A percentile compares a stretch with the other conserved stretches of the same genome.
These are phyloP conservation scores for Alnus glutinosa DNA, from an alignment of 306 rosid genomes.

Conservation along the genomic window DNA sequence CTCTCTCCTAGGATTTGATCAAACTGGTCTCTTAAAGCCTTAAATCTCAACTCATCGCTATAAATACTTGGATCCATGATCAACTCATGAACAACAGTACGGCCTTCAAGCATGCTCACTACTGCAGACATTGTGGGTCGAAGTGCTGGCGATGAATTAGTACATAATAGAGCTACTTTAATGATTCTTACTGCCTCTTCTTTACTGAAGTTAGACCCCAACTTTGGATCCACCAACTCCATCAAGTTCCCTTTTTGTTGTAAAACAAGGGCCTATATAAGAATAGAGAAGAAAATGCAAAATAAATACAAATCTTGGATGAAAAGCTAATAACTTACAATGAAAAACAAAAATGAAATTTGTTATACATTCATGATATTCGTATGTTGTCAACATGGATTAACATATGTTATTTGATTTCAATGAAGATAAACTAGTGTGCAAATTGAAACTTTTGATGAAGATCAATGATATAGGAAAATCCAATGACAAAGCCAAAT, in stretches of 20 bases:
- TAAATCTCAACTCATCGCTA: constrained; percentile 42
- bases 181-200: constrained; percentile 42
- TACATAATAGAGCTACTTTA: constrained; percentile 62
- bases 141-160: constrained; percentile 44
- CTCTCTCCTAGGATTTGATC: background rate
- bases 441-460: background rate
- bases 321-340: too few species aligned
- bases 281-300: background rate
- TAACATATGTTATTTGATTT: too few species aligned
- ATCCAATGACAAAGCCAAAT: background rate
- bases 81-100: constrained; percentile 38
- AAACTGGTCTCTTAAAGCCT: constrained; percentile 37
- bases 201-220: constrained; percentile 44
- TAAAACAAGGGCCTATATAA: constrained; percentile 31
- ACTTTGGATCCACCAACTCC: constrained; percentile 54
- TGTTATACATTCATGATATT: too few species aligned
- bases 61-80: constrained; percentile 28
- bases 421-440: background rate
- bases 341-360: too few species aligned
- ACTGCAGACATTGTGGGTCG: constrained; percentile 69
- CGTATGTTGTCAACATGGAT: too few species aligned
- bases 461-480: background rate
- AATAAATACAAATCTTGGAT: background rate
- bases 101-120: constrained; percentile 68
- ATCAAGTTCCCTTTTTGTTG: constrained; percentile 38